Conservation (phyloP, 257 asterid species). For the Solanum chilense region DNA sequence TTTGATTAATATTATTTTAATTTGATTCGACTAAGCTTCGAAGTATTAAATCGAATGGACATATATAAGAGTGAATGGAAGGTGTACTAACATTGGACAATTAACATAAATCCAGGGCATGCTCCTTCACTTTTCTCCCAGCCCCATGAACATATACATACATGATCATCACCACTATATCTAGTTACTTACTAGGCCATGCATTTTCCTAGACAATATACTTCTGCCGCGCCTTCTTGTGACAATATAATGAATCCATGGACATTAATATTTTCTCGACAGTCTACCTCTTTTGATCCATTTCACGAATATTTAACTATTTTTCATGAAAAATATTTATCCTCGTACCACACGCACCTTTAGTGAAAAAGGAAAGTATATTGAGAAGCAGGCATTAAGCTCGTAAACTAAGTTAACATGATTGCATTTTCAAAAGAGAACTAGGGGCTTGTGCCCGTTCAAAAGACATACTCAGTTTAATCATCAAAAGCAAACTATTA, state of each 20-base stretch:
- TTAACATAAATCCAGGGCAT: constrained; percentile 25
- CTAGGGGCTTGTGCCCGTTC: not conserved
- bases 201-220: not conserved
- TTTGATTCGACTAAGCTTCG: too few relatives aligned
- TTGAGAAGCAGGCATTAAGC: not conserved
- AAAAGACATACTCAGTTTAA: not conserved
- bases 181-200: not conserved
- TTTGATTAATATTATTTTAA: too few relatives aligned
- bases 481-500: not conserved
- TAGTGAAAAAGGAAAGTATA: not conserved
- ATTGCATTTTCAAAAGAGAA: not conserved
- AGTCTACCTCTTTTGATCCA: not conserved
- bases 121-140: constrained; percentile 19
- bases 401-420: not conserved
- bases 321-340: not conserved
- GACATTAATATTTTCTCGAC: not conserved
- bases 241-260: not conserved
- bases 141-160: not conserved
- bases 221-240: not conserved
- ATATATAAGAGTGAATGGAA: not conserved
- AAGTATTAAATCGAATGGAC: too few relatives aligned
- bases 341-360: not conserved
- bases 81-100: not conserved
- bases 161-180: not conserved
- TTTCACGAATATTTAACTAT: not conserved